phyloP scores from a whole-genome alignment of 1,284 basidiomycete genomes.

The Ustilago crameri region DNA sequence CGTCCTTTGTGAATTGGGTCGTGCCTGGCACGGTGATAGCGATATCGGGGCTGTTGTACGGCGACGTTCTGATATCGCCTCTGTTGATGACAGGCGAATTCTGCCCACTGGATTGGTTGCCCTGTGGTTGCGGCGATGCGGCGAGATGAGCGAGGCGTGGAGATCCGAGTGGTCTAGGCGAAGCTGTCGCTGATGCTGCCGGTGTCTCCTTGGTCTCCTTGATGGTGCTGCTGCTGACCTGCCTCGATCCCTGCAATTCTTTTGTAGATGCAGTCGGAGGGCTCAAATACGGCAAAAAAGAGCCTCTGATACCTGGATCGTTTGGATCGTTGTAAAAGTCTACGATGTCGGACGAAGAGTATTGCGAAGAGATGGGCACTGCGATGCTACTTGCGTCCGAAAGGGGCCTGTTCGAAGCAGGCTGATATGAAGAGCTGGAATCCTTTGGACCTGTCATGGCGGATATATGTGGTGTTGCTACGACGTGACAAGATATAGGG shows the following conservation, averaged over 20 bases:
- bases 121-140: conserved; percentile 2
- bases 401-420: conserved; percentile 3
- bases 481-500: too few relatives aligned
- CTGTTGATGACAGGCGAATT: conserved; percentile 16
- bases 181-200: conserved; percentile 1
- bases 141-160: conserved; percentile 21
- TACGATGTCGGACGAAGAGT: conserved; percentile 17
- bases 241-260: background rate
- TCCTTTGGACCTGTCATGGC: background rate
- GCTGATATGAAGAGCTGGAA: background rate
- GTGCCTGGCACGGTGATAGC: conserved; percentile 12
- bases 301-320: background rate
- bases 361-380: conserved; percentile 21
- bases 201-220: background rate
- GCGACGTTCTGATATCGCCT: conserved; percentile 16
- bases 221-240: background rate
- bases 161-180: conserved; percentile 21
- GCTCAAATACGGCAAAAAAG: conserved; percentile 16
- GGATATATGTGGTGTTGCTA: background rate
- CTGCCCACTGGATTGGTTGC: background rate
- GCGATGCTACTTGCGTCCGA: conserved; percentile 27
- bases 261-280: conserved; percentile 1
- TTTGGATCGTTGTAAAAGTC: background rate
- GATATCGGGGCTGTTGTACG: conserved; percentile 31
- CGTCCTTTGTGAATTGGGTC: conserved; percentile 8